Evolutionary conservation across 768 basidiomycete genomes (phyloP).

Genomic region (Hericium erinaceus): DNA sequence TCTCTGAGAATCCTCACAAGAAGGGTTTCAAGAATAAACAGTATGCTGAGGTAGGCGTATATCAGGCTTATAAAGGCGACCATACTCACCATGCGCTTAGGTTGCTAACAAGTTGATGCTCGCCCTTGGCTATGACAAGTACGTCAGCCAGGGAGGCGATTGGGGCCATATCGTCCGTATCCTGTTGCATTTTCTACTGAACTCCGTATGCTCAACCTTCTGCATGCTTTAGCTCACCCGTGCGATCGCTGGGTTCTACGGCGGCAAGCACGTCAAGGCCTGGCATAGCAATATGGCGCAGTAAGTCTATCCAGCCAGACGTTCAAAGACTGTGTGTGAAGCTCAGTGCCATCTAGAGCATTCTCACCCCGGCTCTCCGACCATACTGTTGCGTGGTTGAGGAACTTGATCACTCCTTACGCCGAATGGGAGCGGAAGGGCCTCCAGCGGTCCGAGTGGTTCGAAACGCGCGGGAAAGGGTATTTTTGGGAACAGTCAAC

Average conservation of each 20-base stretch:
- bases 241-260: slow-evolving; percentile 18
- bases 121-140: slow-evolving; percentile 19
- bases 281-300: slow-evolving; percentile 41
- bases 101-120: slow-evolving; percentile 22
- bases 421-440: slow-evolving; percentile 20
- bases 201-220: not conserved
- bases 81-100: not conserved
- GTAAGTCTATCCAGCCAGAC: slow-evolving; percentile 20
- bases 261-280: slow-evolving; percentile 35
- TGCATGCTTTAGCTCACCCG: not conserved
- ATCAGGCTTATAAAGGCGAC: too few relatives aligned
- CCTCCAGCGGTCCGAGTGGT: slow-evolving; percentile 14
- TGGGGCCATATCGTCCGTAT: slow-evolving; percentile 31
- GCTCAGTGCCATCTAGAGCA: not conserved
- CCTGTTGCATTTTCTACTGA: not conserved
- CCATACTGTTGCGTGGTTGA: slow-evolving; percentile 22
- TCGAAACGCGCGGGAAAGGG: slow-evolving; percentile 18
- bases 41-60: slow-evolving; percentile 18
- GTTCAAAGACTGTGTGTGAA: not conserved
- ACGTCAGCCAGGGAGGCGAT: slow-evolving; percentile 40
- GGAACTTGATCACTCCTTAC: slow-evolving; percentile 21
- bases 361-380: not conserved
- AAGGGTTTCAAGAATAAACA: slow-evolving; percentile 17
- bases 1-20: slow-evolving; percentile 18
- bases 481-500: slow-evolving; percentile 24